Base-by-base conservation (phyloP, 805 yeast species). In the Saccharomyces eubayanus region DNA sequence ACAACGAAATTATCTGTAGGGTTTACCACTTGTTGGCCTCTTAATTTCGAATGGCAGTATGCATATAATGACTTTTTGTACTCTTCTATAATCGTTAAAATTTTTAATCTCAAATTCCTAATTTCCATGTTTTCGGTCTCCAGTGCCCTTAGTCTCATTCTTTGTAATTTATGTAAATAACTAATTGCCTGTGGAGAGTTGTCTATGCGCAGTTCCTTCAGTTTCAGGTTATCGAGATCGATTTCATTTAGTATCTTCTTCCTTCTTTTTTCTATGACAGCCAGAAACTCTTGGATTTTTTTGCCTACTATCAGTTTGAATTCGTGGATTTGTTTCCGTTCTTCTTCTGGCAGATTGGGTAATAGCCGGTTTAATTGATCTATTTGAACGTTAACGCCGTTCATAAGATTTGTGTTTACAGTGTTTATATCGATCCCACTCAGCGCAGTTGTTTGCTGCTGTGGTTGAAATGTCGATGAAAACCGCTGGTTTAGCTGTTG, bases 101-200 rank as follows among this genome's bases (percentile, higher is more conserved):
- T 62, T 47, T 60, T 63, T 12, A 59, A 46, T 45, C 64, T 59
- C 24, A 66, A 54, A 27, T 60, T 61, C 53, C 67, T 68, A 31
- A 66, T 46, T 48, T 67, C 70, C 27, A 64, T 49, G 2, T 67
- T 63, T 55, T 68, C 72, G 14, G 65, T 59, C 52, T 67, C 72
- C 6, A 66, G 62, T 2, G 70, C 71, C 41, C 70, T 62, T 27
- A 68, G 50, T 45, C 66, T 62, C 16, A 67, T 60, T 36, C 66
- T 60, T 51, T 68, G 70, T 31, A 67, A 52, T 48, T 63, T 62
- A 53, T 61, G 65, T 11, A 66, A 36, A 28, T 55, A 59, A 27
- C 53, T 58, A 2, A 57, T 56, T 1, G 57, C 57, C 14, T 61
- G 63, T 8, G 62, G 59, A 12, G 60, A 55, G 31, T 59, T 58